Base-by-base conservation (phyloP, 1,139 yeast species). In the Debaryomyces subglobosus region DNA sequence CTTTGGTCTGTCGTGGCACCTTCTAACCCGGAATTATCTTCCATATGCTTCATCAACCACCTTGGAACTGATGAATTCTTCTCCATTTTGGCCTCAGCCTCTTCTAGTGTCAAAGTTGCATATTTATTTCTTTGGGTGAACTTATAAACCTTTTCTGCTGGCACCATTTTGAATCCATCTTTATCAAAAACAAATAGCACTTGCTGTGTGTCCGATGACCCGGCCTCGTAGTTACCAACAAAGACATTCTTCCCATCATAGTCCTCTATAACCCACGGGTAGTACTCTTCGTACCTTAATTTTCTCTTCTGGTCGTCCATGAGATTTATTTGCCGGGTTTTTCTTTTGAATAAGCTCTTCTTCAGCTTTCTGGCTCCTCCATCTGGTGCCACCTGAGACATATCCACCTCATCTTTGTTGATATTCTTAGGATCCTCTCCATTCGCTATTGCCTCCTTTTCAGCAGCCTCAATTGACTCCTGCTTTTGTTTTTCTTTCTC, bases 201-300 rank as follows among this genome's bases (percentile, higher is more conserved):
- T 64, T 89, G 92, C 32, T 72, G 74, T 16, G 90, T 79, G 57
- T 90, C 97, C 8, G 92, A 82, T 54, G 88, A 88, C 9, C 95
- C 96, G 1, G 98, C 99, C 70, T 94, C 99, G 68, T 89, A 92
- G 58, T 87, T 88, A 32, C 99, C 97, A 20, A 92, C 97, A 86
- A 89, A 94, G 0, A 96, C 95, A 64, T 94, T 92, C 53, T 83
- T 79, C 48, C 96, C 97, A 58, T 90, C 97, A 65, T 89, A 92
- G 69, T 95, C 99, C 69, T 92, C 97, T 77, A 95, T 75, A 16
- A 95, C 96, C 99, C 99, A 94, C 0, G 99, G 99, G 59, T 89
- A 92, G 63, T 86, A 90, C 68, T 94, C 99, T 68, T 94, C 99
- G 63, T 92, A 94, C 60, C 98, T 78, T 54, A 94, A 71, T 62